These are phyloP conservation scores for Prunus armeniaca DNA, from an alignment of 306 rosid genomes.

Conservation along the genomic window DNA sequence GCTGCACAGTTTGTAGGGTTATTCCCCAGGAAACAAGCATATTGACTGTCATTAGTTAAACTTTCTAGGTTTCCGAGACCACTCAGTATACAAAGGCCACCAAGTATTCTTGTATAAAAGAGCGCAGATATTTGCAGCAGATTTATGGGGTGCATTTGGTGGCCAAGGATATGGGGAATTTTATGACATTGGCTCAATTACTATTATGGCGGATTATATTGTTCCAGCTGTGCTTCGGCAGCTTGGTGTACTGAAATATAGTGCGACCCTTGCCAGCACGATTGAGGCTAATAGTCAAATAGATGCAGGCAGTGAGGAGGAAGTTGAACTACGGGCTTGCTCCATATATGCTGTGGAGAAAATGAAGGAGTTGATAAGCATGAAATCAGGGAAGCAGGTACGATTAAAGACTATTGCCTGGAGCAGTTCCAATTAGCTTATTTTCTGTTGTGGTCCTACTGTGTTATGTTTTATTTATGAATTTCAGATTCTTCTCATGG, in stretches of 20 bases:
- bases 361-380: conserved; percentile 79
- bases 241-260: conserved; percentile 81
- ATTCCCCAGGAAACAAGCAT: conserved; percentile 10
- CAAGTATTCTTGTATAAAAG: conserved; percentile 91
- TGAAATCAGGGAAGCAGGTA: conserved; percentile 75
- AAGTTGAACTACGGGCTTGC: conserved; percentile 96
- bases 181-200: conserved; percentile 67
- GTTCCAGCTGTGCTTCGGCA: conserved; percentile 92
- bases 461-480: not conserved
- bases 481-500: not conserved
- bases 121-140: conserved; percentile 97
- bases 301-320: conserved; percentile 92
- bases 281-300: conserved; percentile 73
- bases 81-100: conserved; percentile 87
- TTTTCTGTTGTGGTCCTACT: not conserved
- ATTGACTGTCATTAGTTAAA: conserved; percentile 27
- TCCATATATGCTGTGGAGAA: conserved; percentile 87
- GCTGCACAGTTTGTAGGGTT: conserved; percentile 5
- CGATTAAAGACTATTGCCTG: not conserved
- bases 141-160: conserved; percentile 83
- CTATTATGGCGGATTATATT: conserved; percentile 95
- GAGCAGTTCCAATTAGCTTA: not conserved
- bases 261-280: conserved; percentile 56
- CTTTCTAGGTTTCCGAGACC: conserved; percentile 83
- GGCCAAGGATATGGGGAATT: conserved; percentile 86